Evolutionary conservation across 2,329 filamentous ascomycete genomes (phyloP), one percentile per base, ranked within the genome.

Genomic region (Arthrobotrys megalospora): DNA sequence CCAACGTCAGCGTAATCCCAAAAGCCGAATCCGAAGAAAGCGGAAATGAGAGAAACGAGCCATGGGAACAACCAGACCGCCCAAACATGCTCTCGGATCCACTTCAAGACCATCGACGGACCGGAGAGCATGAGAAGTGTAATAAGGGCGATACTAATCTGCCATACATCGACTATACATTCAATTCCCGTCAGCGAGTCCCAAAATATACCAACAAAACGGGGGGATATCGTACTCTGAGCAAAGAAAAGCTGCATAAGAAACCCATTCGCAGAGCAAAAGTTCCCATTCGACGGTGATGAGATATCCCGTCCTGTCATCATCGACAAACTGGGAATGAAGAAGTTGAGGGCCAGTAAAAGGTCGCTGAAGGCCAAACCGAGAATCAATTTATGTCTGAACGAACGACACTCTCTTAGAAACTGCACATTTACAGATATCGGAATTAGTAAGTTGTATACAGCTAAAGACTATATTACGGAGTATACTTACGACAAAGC

Each of bases 321-420:
- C 60, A 66, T 70, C 19, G 73, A 77, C 16, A 71, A 14, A 32
- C 65, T 66, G 5, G 73, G 73, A 8, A 71, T 67, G 36, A 77
- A 77, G 32, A 77, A 77, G 52, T 66, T 71, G 11, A 77, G 41
- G 21, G 66, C 73, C 11, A 77, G 73, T 6, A 62, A 32, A 6
- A 77, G 52, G 19, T 77, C 73, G 60, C 66, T 71, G 11, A 77
- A 16, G 6, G 73, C 73, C 16, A 77, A 66, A 14, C 69, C 73
- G 12, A 77, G 73, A 12, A 77, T 66, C 60, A 77, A 55, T 58
- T 77, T 58, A 55, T 77, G 73, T 41, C 73, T 71, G 24, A 77
- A 71, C 3, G 66, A 63, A 38, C 73, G 73, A 14, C 69, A 55
- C 36, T 63, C 52, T 34, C 45, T 65, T 12, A 77, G n/a, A 24